A percentile compares a stretch with the other conserved stretches of the same genome.
These are phyloP conservation scores for Gonapodya sp. DNA, from an alignment of 192 early-diverging fungal genomes.

Conservation along the genomic window DNA sequence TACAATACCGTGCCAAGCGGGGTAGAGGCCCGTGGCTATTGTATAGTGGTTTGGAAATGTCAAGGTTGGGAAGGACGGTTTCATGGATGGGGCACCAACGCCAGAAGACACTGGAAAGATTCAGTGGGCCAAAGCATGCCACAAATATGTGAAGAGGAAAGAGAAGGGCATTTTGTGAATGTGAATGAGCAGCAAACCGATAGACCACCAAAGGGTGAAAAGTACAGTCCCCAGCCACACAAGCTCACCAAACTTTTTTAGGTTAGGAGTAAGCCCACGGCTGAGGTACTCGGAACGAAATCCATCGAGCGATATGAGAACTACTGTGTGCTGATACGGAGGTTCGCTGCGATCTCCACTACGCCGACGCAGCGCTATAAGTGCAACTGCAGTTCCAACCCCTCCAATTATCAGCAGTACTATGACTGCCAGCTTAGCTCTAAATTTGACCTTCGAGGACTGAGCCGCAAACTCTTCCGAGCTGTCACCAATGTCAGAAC, in stretches of 20 bases:
- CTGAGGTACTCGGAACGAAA: conserved; percentile 75
- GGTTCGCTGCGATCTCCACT: no score
- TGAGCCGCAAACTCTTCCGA: no score
- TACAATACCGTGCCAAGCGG: conserved; percentile 85
- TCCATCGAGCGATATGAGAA: conserved; percentile 84
- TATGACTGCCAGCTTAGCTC: no score
- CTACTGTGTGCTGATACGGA: not conserved
- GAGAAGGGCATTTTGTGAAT: not conserved
- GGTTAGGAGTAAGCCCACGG: conserved; percentile 58
- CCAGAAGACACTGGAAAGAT: conserved; percentile 10
- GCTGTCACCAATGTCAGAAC: no score
- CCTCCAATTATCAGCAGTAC: no score
- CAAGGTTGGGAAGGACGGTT: conserved; percentile 39
- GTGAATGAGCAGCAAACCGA: no score
- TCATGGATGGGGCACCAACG: conserved; percentile 34
- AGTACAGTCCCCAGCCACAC: no score
- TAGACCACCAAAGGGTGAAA: no score
- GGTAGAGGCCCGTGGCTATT: conserved; percentile 84
- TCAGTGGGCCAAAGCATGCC: not conserved
- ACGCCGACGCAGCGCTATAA: no score
- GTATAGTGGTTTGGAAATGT: conserved; percentile 94
- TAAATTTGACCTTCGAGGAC: no score
- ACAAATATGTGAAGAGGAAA: not conserved
- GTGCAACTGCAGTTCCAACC: no score
- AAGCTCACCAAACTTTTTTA: conserved; percentile 41